These are phyloP conservation scores for Conidiobolus incongruus DNA, from an alignment of 371 early-diverging fungal genomes.

Conservation along the genomic window DNA sequence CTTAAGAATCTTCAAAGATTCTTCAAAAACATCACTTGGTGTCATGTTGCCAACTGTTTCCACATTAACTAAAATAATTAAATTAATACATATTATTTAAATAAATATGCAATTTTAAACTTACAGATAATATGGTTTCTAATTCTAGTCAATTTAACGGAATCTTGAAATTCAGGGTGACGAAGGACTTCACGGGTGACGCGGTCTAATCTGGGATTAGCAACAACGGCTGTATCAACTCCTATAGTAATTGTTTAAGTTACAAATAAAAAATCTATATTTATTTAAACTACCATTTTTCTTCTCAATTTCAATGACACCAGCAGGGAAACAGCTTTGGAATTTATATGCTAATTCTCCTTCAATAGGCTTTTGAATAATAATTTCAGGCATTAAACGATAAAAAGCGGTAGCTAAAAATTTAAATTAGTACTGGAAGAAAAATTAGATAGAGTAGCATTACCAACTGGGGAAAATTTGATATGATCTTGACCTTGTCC, in stretches of 20 bases:
- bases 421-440: not conserved
- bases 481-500: slow-evolving; percentile 94
- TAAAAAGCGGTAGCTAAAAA: slow-evolving; percentile 75
- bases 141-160: slow-evolving; percentile 72
- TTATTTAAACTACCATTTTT: slow-evolving; percentile 21
- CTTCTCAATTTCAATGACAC: slow-evolving; percentile 64
- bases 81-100: too few species aligned
- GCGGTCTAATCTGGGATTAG: slow-evolving; percentile 85
- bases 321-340: slow-evolving; percentile 71
- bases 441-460: slow-evolving; percentile 3
- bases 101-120: slow-evolving; percentile 13
- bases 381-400: slow-evolving; percentile 83
- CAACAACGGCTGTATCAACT: slow-evolving; percentile 55
- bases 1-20: too few species aligned
- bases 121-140: slow-evolving; percentile 95
- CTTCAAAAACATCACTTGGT: too few species aligned
- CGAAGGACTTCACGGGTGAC: slow-evolving; percentile 91
- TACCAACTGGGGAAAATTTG: slow-evolving; percentile 93
- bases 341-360: slow-evolving; percentile 79
- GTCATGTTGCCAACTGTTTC: too few species aligned
- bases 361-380: slow-evolving; percentile 59
- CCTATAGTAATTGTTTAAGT: slow-evolving; percentile 1
- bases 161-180: slow-evolving; percentile 78
- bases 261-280: not conserved
- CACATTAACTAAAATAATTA: slow-evolving; percentile 8